Base-by-base conservation (phyloP, 805 yeast genomes). In the Myxozyma udenii region DNA sequence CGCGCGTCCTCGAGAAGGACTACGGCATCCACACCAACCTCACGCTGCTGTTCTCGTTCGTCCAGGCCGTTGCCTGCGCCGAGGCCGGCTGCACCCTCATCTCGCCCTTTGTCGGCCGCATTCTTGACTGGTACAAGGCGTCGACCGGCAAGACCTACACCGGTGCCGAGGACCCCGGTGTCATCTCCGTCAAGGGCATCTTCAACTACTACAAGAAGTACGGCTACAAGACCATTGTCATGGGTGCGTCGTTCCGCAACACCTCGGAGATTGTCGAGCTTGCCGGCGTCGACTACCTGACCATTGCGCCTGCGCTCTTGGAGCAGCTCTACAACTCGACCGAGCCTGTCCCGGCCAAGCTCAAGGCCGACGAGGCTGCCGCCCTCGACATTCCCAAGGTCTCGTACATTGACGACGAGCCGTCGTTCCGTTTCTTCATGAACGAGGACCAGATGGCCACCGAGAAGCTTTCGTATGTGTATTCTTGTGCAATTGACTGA, bases 241-340 rank as follows among this genome's bases (percentile, higher is more conserved):
- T 93, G 99, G 99, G 98, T 75, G 99, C 99, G 55, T 91, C 98
- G 55, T 91, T 93, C 89, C 91, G 99, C 83, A 93, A 90, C 79
- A 73, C 77, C 58, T 96, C 89, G 64, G 98, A 91, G 78, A 87
- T 93, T 75, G 85, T 84, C 74, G 96, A 95, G 65, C 79, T 93
- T 66, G 97, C 98, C 54, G 99, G 99, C 73, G 84, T 87, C 69
- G 99, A 93, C 73, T 89, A 76, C 81, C 79, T 93, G 75, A 93
- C 99, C 69, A 89, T 93, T 67, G 79, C 98, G 65, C 98, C 98
- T 71, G 80, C 78, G 69, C 78, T 93, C 67, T 83, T 93, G 72
- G 96, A 91, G 74, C 85, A 87, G 74, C 81, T 91, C 69, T 71
- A 80, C 71, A 83, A 82, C 80, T 85, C 95, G 41, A 68, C 75